These are phyloP conservation scores for Phanerodontia chrysosporium DNA, from an alignment of 768 basidiomycete genomes.

Conservation along the genomic window DNA sequence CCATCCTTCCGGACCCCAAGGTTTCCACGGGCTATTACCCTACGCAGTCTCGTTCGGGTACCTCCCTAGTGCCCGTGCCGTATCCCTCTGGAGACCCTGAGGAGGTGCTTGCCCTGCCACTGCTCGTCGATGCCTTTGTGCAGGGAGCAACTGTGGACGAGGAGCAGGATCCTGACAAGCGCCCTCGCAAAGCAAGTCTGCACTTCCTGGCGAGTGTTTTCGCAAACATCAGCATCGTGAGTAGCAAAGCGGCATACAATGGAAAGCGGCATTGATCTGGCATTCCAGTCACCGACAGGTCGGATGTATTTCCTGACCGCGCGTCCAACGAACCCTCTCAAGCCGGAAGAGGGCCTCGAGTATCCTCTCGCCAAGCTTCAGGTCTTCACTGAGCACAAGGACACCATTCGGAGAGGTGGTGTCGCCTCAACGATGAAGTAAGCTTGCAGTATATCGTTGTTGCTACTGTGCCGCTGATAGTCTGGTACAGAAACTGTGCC, in stretches of 20 bases:
- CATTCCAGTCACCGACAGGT: slow-evolving; percentile 61
- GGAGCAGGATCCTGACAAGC: slow-evolving; percentile 42
- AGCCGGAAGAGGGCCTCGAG: slow-evolving; percentile 46
- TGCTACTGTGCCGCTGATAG: neutral
- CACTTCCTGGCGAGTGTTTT: slow-evolving; percentile 95
- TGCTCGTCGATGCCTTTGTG: slow-evolving; percentile 88
- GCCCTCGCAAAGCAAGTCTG: slow-evolving; percentile 67
- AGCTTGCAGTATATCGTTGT: too few relatives aligned
- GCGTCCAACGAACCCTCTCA: slow-evolving; percentile 44
- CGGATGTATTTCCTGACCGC: slow-evolving; percentile 79
- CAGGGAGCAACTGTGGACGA: slow-evolving; percentile 61
- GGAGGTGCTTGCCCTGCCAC: slow-evolving; percentile 63
- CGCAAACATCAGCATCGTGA: slow-evolving; percentile 81
- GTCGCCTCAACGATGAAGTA: slow-evolving; percentile 87
- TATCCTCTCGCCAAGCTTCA: slow-evolving; percentile 82
- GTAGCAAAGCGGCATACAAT: slow-evolving; percentile 20
- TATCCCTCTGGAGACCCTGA: slow-evolving; percentile 53
- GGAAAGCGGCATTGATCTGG: neutral
- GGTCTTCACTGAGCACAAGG: slow-evolving; percentile 85
- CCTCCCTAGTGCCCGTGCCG: slow-evolving; percentile 69
- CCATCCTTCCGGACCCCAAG: slow-evolving; percentile 48
- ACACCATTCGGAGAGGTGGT: slow-evolving; percentile 83
- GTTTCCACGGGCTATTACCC: slow-evolving; percentile 61
- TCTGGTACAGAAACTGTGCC: slow-evolving; percentile 61
- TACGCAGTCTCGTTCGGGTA: slow-evolving; percentile 76